Percentiles rank a stretch among this genome's conserved stretches.
Evolutionary conservation across 495 filamentous ascomycete genomes (phyloP).

Genomic region (Aspergillus sclerotioniger): DNA sequence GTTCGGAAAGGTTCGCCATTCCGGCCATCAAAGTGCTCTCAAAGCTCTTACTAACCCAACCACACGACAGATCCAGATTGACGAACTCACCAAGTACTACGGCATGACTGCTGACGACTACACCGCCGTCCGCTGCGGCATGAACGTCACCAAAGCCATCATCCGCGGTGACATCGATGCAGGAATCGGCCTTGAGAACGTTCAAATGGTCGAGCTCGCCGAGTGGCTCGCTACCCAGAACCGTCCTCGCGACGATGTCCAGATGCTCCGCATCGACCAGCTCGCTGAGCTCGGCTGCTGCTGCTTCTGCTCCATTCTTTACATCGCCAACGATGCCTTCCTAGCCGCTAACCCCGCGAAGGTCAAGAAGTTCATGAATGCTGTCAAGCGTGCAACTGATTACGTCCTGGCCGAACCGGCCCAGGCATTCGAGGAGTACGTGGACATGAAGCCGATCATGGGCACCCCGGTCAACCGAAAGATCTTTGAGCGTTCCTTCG

Average conservation of each 20-base stretch:
- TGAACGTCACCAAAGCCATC: conserved; percentile 64
- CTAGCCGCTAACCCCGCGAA: conserved; percentile 58
- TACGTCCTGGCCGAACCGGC: conserved; percentile 60
- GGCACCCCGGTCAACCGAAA: conserved; percentile 62
- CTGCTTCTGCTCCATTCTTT: conserved; percentile 73
- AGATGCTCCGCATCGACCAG: conserved; percentile 73
- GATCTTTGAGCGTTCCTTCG: conserved; percentile 70
- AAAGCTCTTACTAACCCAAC: neutral
- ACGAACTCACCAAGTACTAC: conserved; percentile 70
- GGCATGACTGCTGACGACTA: conserved; percentile 68
- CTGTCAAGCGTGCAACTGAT: conserved; percentile 65
- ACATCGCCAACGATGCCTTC: conserved; percentile 68
- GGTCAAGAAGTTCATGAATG: conserved; percentile 57
- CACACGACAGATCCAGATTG: conserved; percentile 59
- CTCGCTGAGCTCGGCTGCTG: conserved; percentile 70
- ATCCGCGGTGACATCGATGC: conserved; percentile 65
- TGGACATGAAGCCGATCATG: conserved; percentile 68
- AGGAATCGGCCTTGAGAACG: conserved; percentile 70
- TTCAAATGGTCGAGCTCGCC: conserved; percentile 71
- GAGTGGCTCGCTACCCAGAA: conserved; percentile 62
- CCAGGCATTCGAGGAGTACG: conserved; percentile 59
- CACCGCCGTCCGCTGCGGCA: conserved; percentile 64
- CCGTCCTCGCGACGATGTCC: conserved; percentile 59
- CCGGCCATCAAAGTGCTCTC: neutral
- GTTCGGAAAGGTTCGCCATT: conserved; percentile 56